A percentile compares a stretch with the other conserved stretches of the same genome.
phyloP scores from a whole-genome alignment of 352 stramenopile genomes.

The Globisporangium okanoganense region DNA sequence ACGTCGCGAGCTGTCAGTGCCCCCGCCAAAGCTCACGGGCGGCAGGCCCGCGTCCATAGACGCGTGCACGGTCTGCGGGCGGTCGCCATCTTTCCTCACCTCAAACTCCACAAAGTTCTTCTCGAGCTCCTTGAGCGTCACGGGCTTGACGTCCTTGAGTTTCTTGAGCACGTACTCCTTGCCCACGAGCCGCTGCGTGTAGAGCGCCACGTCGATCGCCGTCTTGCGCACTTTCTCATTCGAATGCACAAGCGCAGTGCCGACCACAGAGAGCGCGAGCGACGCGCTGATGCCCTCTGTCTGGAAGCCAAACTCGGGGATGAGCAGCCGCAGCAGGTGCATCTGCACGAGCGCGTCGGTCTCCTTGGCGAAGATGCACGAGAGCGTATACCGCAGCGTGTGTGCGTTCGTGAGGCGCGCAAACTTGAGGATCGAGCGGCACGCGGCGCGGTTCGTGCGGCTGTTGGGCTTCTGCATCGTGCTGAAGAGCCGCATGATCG shows the following conservation, averaged over 20 bases:
- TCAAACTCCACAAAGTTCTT: conserved; percentile 76
- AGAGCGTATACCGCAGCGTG: conserved; percentile 66
- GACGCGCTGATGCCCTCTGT: conserved; percentile 56
- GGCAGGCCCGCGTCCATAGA: conserved; percentile 20
- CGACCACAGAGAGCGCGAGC: conserved; percentile 46
- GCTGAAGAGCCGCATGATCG: conserved; percentile 50
- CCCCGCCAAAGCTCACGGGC: conserved; percentile 42
- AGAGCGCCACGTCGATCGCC: conserved; percentile 75
- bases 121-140: conserved; percentile 81
- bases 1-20: conserved; percentile 39
- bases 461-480: conserved; percentile 82
- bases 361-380: conserved; percentile 68
- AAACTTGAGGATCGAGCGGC: conserved; percentile 73
- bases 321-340: conserved; percentile 69
- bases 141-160: conserved; percentile 69
- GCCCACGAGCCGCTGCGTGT: conserved; percentile 68
- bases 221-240: conserved; percentile 74
- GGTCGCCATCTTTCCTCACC: conserved; percentile 27
- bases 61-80: conserved; percentile 61
- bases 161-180: conserved; percentile 62
- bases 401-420: conserved; percentile 58
- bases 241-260: conserved; percentile 40
- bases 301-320: conserved; percentile 79
- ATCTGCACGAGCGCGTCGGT: conserved; percentile 74
- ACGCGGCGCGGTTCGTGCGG: conserved; percentile 68